Evolutionary conservation across 768 basidiomycete species (phyloP), one percentile per base, ranked within the genome.

Genomic region (Termitomyces sp.): DNA sequence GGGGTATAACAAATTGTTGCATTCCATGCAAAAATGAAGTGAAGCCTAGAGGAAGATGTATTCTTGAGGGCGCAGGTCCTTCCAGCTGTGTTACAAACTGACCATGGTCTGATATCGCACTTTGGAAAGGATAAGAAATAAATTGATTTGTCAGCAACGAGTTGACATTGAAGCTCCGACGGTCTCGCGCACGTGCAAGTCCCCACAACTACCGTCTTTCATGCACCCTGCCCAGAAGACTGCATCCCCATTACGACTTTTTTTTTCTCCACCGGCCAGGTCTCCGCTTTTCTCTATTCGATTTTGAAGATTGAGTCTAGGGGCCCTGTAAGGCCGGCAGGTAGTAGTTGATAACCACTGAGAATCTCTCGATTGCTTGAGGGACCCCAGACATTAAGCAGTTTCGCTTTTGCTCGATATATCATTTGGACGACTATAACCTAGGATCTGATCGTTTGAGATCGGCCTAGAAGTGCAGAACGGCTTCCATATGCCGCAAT

Each of bases 1-100:
- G 21, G 94, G 94, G 70, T 96, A 95, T 52, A 97, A 79, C 30
- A 97, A 80, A 68, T 97, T 96, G 75, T 95, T 94, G 78, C 94
- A 96, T 78, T 96, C 94, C 40, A 85, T 86, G 66, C 94, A 96
- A 72, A 96, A 96, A 63, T 91, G 85, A 30, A 96, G 83, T 2
- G 89, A 89, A 11, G 91, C 86, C 90, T 92, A 57, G 1, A 49
- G 14, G 40, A 14, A 21, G 7, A 42, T 31, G 12, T 35, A 23
- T 10, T 21, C 17, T 33, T 50, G 46, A 41, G 41, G 12, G 11
- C 31, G 30, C 5, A 19, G 7, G 15, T 23, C 46, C 46, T 46
- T 19, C 4, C 17, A 54, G 33, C 26, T 3, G 19, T 12, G 28
- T 30, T 35, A n/a, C 6, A 19, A 38, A 21, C 55, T 49, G 10